These are phyloP conservation scores for Scenedesmus sp. DNA, from an alignment of 163 green algal genomes.

Conservation along the genomic window DNA sequence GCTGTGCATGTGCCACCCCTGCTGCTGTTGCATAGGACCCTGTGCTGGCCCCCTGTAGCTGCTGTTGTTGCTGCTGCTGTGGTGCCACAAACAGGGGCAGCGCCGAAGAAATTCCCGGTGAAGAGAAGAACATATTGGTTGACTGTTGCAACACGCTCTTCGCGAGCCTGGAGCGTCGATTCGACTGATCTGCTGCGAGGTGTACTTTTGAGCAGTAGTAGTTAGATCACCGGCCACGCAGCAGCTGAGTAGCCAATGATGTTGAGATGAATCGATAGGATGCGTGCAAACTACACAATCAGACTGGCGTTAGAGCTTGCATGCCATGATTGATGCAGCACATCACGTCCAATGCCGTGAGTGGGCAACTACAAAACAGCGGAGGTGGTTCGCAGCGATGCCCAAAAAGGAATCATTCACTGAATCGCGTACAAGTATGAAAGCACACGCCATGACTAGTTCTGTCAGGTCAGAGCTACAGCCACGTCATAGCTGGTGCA, in stretches of 20 bases:
- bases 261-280: not conserved
- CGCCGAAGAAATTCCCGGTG: not conserved
- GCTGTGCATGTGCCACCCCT: not conserved
- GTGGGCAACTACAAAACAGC: not conserved
- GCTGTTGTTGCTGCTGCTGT: not conserved
- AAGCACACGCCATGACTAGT: not conserved
- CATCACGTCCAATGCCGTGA: constrained; percentile 17
- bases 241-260: not conserved
- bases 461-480: not conserved
- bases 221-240: not conserved
- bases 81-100: not conserved
- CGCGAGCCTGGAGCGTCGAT: not conserved
- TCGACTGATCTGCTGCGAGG: not conserved
- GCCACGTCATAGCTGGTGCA: not conserved
- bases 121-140: not conserved
- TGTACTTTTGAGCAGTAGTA: not conserved
- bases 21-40: not conserved
- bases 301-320: not conserved
- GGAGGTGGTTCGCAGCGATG: not conserved
- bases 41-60: not conserved
- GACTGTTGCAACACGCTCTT: not conserved
- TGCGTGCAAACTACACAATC: not conserved
- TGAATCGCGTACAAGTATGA: not conserved
- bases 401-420: not conserved
- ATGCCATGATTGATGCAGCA: not conserved